Conservation (phyloP, 2,329 filamentous ascomycete species). For the Stagonosporopsis cucurbitacearum region DNA sequence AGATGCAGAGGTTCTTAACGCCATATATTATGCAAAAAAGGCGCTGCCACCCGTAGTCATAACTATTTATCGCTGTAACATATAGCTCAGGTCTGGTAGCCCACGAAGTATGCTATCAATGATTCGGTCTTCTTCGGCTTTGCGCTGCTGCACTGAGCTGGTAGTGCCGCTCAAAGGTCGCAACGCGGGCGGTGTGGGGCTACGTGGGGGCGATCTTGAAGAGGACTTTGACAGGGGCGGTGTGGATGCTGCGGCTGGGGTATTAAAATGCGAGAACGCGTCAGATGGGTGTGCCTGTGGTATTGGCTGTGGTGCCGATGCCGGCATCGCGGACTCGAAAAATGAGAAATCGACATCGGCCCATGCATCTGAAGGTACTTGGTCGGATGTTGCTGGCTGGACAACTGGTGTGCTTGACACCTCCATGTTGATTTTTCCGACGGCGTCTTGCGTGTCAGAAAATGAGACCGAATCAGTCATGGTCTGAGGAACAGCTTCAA, state of each 20-base stretch:
- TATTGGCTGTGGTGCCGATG: slow-evolving; percentile 1
- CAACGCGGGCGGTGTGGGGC: slow-evolving; percentile 22
- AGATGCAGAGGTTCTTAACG: not conserved
- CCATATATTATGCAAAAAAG: not conserved
- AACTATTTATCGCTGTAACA: slow-evolving; percentile 26
- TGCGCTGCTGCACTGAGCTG: slow-evolving; percentile 33
- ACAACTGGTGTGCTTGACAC: not conserved
- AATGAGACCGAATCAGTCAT: not conserved
- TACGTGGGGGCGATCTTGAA: slow-evolving; percentile 27
- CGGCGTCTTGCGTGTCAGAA: not conserved
- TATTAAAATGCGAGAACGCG: slow-evolving; percentile 37
- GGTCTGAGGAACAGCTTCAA: slow-evolving; percentile 14
- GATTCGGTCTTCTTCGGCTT: slow-evolving; percentile 39
- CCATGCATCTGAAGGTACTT: slow-evolving; percentile 21
- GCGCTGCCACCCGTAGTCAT: not conserved
- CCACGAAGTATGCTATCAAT: slow-evolving; percentile 34
- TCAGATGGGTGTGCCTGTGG: slow-evolving; percentile 20
- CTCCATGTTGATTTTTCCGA: not conserved
- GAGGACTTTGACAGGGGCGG: slow-evolving; percentile 24
- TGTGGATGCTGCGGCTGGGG: slow-evolving; percentile 17
- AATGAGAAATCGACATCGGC: slow-evolving; percentile 32
- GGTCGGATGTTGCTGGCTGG: slow-evolving; percentile 6
- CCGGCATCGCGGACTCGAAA: slow-evolving; percentile 38
- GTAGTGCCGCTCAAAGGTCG: slow-evolving; percentile 37
- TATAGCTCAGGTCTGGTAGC: slow-evolving; percentile 44